phyloP scores from a whole-genome alignment of 768 basidiomycete genomes.

The Tylopilus subfusipes region DNA sequence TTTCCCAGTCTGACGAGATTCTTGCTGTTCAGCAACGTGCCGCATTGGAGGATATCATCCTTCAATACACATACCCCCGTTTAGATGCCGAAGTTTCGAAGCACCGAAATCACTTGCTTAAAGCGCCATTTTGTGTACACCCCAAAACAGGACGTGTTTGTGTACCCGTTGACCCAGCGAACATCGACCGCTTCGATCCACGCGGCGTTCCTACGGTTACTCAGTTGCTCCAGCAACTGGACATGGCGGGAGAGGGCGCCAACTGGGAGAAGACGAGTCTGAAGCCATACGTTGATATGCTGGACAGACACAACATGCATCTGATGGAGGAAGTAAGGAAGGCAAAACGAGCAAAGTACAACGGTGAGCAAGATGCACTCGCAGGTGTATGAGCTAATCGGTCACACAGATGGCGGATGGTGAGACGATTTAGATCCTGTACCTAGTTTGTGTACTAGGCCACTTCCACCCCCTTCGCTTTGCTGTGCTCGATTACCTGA shows the following conservation, averaged over 20 bases:
- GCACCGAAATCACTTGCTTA: slow-evolving; percentile 95
- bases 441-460: no score
- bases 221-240: slow-evolving; percentile 78
- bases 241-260: slow-evolving; percentile 51
- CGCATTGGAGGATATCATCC: slow-evolving; percentile 81
- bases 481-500: slow-evolving; percentile 2
- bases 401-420: slow-evolving; percentile 24
- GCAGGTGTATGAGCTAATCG: background rate
- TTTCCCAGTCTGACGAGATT: background rate
- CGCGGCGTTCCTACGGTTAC: slow-evolving; percentile 80
- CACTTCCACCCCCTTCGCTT: no score
- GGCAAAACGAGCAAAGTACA: slow-evolving; percentile 17
- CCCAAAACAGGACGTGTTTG: slow-evolving; percentile 95
- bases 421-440: slow-evolving; percentile 16
- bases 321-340: slow-evolving; percentile 31
- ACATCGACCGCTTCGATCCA: slow-evolving; percentile 81
- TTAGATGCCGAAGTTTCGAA: slow-evolving; percentile 97
- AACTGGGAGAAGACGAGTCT: slow-evolving; percentile 88
- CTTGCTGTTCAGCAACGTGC: slow-evolving; percentile 21
- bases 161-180: slow-evolving; percentile 80
- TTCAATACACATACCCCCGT: slow-evolving; percentile 94
- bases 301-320: slow-evolving; percentile 63
- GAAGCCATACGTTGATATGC: slow-evolving; percentile 83
- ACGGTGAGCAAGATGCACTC: slow-evolving; percentile 10
- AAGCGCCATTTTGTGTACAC: slow-evolving; percentile 96